Evolutionary conservation across 139 green algal species (phyloP), one percentile per base, ranked within the genome.

Genomic region (Axilococcus clingmanii): DNA sequence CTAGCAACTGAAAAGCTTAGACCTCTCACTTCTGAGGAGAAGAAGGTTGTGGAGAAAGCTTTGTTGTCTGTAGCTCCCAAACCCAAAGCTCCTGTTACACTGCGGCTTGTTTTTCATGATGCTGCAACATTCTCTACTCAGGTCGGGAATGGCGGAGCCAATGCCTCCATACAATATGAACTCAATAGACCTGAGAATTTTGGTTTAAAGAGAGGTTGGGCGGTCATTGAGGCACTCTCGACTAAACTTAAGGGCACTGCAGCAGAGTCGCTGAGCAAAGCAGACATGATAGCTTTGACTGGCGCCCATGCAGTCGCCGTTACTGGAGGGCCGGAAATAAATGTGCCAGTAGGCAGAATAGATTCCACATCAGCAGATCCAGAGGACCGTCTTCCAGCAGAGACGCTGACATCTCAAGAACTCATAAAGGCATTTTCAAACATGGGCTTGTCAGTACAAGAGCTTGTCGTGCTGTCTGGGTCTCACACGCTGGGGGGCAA

Each of bases 101-200:
- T 95, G 36, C 71, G 87, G 1, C 69, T 94, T 17, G 76, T 74
- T 1, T 95, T 94, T 50, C 87, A 95, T 59, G 87, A 95, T 33
- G 77, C 84, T 4, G 87, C 71, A 2, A 89, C 87, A 17, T 90
- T 71, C 52, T 50, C 52, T 4, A 40, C 28, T 0, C 20, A 41
- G 4, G 64, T 35, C 1, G 50, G 69, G 0, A 47, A 80, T 33
- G 87, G 85, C n/a, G 87, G 87, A 3, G 50, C 76, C n/a, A 94
- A 96, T 32, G 85, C 62, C 3, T 85, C 70, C 34, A 74, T 96
- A 5, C 72, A 59, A 29, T 91, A 74, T 52, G 87, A 96, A 61
- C 74, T 94, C 19, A 68, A 85, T 22, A 51, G 87, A 7, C 84
- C 84, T 0, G 87, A 96, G 57, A 94, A 85, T 64, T 71, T 75